Percentiles rank a stretch among this genome's conserved stretches.
These are phyloP conservation scores for Phytophthora ohioensis DNA, from an alignment of 352 stramenopile species.

Conservation along the genomic window DNA sequence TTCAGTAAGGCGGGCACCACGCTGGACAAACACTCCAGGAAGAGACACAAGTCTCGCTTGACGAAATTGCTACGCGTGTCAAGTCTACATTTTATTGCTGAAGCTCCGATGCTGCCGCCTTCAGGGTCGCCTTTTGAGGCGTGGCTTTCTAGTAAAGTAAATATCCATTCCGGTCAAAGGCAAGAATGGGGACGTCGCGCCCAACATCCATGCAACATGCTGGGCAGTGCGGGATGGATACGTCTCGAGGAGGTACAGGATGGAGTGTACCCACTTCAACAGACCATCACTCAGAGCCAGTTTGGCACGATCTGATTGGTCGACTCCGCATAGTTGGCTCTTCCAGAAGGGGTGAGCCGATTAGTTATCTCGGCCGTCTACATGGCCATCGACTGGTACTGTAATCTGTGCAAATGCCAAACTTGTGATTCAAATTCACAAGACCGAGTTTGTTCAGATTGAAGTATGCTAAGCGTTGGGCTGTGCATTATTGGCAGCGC, in stretches of 20 bases:
- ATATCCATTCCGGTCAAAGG: too few relatives aligned
- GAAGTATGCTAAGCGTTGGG: background rate
- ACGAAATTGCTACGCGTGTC: background rate
- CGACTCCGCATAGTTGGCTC: background rate
- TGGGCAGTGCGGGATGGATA: too few relatives aligned
- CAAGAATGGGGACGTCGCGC: too few relatives aligned
- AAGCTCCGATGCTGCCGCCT: background rate
- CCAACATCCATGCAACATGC: too few relatives aligned
- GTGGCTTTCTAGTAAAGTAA: too few relatives aligned
- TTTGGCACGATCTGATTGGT: conserved; percentile 12
- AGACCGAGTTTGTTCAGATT: background rate
- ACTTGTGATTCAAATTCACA: too few relatives aligned
- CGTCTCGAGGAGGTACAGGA: too few relatives aligned
- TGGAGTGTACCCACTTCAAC: conserved; percentile 20
- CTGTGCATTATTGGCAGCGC: background rate
- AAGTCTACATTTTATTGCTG: background rate
- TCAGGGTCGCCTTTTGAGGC: too few relatives aligned
- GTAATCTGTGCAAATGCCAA: too few relatives aligned
- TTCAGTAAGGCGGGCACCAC: background rate
- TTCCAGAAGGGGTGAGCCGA: conserved; percentile 4
- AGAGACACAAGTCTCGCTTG: background rate
- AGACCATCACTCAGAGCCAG: conserved; percentile 33
- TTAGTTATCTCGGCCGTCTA: too few relatives aligned
- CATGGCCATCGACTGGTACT: too few relatives aligned
- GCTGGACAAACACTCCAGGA: background rate